These are phyloP conservation scores for Isatis lusitanica DNA, from an alignment of 441 rosid species.

Conservation along the genomic window DNA sequence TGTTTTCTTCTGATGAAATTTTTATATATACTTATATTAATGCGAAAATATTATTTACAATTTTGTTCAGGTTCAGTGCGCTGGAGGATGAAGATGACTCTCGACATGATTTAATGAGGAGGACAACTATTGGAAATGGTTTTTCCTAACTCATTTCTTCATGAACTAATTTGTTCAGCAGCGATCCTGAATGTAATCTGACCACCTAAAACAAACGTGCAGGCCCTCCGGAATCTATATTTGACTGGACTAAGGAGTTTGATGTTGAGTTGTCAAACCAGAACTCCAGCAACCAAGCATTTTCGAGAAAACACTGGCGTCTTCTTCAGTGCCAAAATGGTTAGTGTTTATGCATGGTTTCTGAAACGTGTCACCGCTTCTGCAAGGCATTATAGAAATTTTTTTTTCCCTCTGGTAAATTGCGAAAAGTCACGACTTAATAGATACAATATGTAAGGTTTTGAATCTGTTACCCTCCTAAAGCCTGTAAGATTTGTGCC, in stretches of 20 bases:
- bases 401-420: not conserved
- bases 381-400: not conserved
- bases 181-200: slow-evolving; percentile 33
- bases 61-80: slow-evolving; percentile 69
- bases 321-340: slow-evolving; percentile 99
- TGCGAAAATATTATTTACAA: slow-evolving; percentile 10
- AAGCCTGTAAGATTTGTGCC: not conserved
- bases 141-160: slow-evolving; percentile 28
- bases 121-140: slow-evolving; percentile 99
- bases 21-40: not conserved
- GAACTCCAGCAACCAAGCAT: slow-evolving; percentile 83
- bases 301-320: slow-evolving; percentile 98
- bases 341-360: slow-evolving; percentile 33
- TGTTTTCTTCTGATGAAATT: not conserved
- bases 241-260: slow-evolving; percentile 93
- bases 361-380: slow-evolving; percentile 3
- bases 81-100: slow-evolving; percentile 88
- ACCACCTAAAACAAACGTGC: slow-evolving; percentile 36
- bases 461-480: not conserved
- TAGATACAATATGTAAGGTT: not conserved
- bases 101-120: slow-evolving; percentile 55
- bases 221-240: slow-evolving; percentile 87
- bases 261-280: slow-evolving; percentile 77
- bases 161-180: slow-evolving; percentile 27
- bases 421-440: not conserved